Conservation (phyloP, 768 basidiomycete species). For the Hypholoma fasciculare region DNA sequence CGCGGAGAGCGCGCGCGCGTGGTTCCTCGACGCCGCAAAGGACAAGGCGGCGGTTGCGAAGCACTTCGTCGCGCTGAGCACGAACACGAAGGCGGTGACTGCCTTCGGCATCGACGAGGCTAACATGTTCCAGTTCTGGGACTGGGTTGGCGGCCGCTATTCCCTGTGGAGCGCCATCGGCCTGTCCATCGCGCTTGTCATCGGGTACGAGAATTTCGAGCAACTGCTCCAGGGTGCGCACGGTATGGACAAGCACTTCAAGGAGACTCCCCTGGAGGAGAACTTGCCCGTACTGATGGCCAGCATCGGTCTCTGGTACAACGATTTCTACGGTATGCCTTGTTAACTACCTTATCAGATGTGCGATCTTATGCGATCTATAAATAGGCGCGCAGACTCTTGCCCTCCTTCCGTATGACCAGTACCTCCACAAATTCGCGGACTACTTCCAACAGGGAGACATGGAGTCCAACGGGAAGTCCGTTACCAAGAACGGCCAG, state of each 20-base stretch:
- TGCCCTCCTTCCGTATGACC: constrained; percentile 94
- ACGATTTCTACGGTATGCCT: constrained; percentile 84
- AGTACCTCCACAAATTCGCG: constrained; percentile 98
- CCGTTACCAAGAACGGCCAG: constrained; percentile 89
- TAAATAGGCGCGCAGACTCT: constrained; percentile 85
- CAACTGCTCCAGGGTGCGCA: constrained; percentile 89
- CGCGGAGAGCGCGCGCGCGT: constrained; percentile 88
- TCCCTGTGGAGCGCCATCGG: constrained; percentile 99
- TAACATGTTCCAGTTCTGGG: constrained; percentile 99
- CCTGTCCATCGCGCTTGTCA: constrained; percentile 87
- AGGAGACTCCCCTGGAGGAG: constrained; percentile 78
- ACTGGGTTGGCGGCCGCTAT: constrained; percentile 99
- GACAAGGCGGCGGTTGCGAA: constrained; percentile 94
- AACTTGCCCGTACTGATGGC: constrained; percentile 94
- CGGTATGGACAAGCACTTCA: constrained; percentile 98
- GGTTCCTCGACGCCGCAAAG: constrained; percentile 86
- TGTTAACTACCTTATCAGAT: background rate
- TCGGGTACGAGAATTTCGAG: constrained; percentile 95
- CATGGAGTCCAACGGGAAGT: constrained; percentile 99
- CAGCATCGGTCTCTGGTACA: constrained; percentile 95
- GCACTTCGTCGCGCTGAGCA: constrained; percentile 98
- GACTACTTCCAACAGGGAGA: constrained; percentile 99
- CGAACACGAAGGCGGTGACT: constrained; percentile 92
- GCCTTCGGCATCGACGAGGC: constrained; percentile 86
- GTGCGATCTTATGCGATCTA: background rate